Conservation (phyloP, 2,329 filamentous ascomycete genomes). For the Fusarium sp. region DNA sequence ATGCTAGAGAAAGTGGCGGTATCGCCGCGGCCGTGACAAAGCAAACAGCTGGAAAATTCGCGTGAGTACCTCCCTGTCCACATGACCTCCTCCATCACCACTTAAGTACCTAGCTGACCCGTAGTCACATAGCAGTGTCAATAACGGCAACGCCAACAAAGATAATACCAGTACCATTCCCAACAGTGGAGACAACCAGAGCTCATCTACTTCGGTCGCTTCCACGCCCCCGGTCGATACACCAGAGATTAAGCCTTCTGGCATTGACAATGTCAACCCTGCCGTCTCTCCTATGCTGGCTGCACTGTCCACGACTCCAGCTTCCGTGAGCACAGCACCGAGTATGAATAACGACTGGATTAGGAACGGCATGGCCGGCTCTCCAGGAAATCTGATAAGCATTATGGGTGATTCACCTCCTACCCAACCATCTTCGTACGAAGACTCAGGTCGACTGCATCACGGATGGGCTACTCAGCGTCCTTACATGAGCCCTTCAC, state of each 20-base stretch:
- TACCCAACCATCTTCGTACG: slow-evolving; percentile 65
- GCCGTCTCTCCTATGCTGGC: slow-evolving; percentile 62
- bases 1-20: slow-evolving; percentile 66
- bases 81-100: slow-evolving; percentile 47
- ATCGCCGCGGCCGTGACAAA: slow-evolving; percentile 67
- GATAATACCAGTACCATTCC: slow-evolving; percentile 47
- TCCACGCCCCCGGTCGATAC: slow-evolving; percentile 61
- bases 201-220: slow-evolving; percentile 56
- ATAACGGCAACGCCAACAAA: slow-evolving; percentile 48
- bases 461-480: slow-evolving; percentile 62
- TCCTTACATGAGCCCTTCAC: slow-evolving; percentile 59
- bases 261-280: slow-evolving; percentile 59
- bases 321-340: slow-evolving; percentile 61
- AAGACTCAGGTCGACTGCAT: slow-evolving; percentile 59
- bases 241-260: slow-evolving; percentile 60
- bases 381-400: slow-evolving; percentile 66
- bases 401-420: slow-evolving; percentile 66
- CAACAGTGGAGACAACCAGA: slow-evolving; percentile 52
- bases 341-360: slow-evolving; percentile 63
- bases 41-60: slow-evolving; percentile 65
- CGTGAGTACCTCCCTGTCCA: slow-evolving; percentile 56
- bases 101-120: slow-evolving; percentile 44
- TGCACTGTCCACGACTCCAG: slow-evolving; percentile 63
- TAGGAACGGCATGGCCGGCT: slow-evolving; percentile 59
- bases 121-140: slow-evolving; percentile 38